Conservation (phyloP, 192 early-diverging fungal genomes). For the Coemansia sp. region DNA sequence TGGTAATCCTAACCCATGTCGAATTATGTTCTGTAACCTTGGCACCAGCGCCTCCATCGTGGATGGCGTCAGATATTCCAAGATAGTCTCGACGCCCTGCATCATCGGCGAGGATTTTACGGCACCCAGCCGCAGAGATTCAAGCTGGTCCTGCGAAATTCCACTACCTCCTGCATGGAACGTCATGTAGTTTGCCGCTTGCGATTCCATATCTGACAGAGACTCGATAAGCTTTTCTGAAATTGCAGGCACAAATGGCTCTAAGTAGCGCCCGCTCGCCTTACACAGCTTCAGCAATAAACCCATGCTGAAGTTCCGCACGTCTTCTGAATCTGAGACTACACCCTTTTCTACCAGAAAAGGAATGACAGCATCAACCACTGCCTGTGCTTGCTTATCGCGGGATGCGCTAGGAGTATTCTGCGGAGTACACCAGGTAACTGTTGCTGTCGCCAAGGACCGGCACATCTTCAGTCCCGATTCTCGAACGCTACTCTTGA, state of each 20-base stretch:
- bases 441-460: conserved; percentile 75
- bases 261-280: conserved; percentile 69
- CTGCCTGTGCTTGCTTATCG: conserved; percentile 58
- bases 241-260: conserved; percentile 70
- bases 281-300: conserved; percentile 84
- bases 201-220: conserved; percentile 73
- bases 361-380: conserved; percentile 82
- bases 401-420: conserved; percentile 36
- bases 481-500: conserved; percentile 86
- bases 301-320: conserved; percentile 75
- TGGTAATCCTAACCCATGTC: conserved; percentile 84
- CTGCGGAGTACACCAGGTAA: conserved; percentile 73
- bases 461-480: conserved; percentile 81
- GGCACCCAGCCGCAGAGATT: conserved; percentile 74
- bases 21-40: conserved; percentile 66
- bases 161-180: conserved; percentile 87
- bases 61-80: conserved; percentile 72
- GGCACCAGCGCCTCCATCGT: conserved; percentile 69
- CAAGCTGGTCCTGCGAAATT: conserved; percentile 84
- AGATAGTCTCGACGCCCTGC: conserved; percentile 79
- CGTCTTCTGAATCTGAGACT: conserved; percentile 79
- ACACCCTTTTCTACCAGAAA: conserved; percentile 79
- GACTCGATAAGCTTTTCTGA: conserved; percentile 79
- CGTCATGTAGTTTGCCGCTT: conserved; percentile 76
- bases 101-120: conserved; percentile 92